phyloP scores from a whole-genome alignment of 2,329 filamentous ascomycete genomes.

The Colletotrichum sp. region DNA sequence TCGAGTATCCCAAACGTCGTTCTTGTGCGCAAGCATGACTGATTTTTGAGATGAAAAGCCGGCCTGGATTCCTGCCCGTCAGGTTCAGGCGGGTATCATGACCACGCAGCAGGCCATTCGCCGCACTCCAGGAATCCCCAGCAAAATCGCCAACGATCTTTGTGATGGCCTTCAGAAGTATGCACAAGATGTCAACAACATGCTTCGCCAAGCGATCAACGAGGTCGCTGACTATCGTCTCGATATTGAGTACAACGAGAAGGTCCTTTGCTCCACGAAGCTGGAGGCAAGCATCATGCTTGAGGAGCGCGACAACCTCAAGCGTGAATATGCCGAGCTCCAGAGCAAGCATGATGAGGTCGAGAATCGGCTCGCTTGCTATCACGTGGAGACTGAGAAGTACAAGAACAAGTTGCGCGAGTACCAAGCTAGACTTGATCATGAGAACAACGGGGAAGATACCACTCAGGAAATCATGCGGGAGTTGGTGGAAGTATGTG shows the following conservation, averaged over 20 bases:
- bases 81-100: constrained; percentile 22
- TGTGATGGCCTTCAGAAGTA: constrained; percentile 26
- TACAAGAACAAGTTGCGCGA: constrained; percentile 21
- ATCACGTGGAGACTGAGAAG: constrained; percentile 19
- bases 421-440: constrained; percentile 13
- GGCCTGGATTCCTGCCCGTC: constrained; percentile 16
- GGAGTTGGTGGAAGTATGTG: constrained; percentile 25
- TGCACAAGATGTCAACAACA: constrained; percentile 32
- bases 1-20: neutral
- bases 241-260: constrained; percentile 37
- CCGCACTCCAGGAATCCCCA: constrained; percentile 22
- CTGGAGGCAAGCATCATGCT: constrained; percentile 16
- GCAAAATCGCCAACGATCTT: constrained; percentile 18
- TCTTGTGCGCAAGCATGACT: neutral
- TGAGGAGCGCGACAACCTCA: constrained; percentile 17
- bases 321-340: constrained; percentile 27
- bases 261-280: constrained; percentile 25
- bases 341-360: constrained; percentile 23
- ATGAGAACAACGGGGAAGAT: neutral
- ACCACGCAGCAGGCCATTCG: constrained; percentile 23
- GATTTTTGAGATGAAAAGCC: constrained; percentile 5
- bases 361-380: constrained; percentile 23
- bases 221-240: constrained; percentile 28
- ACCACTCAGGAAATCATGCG: constrained; percentile 28
- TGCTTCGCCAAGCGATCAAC: constrained; percentile 21